Evolutionary conservation across 176 grass and related monocot genomes (phyloP).

Genomic region (Lolium perenne): DNA sequence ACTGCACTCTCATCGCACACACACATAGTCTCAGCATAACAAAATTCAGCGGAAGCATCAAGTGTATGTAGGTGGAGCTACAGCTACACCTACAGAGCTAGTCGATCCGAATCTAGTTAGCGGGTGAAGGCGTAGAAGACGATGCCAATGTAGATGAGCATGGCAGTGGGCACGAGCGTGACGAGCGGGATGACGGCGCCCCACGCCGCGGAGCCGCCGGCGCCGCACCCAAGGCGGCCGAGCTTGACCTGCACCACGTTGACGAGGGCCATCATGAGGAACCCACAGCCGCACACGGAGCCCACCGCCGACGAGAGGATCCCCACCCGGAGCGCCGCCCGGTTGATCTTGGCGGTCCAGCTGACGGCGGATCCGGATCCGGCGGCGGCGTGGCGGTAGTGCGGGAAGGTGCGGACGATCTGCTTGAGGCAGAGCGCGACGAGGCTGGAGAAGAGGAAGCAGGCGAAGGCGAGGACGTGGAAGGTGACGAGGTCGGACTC

Average conservation of each 20-base stretch:
- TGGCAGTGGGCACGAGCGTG: slow-evolving; percentile 71
- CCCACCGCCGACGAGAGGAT: slow-evolving; percentile 71
- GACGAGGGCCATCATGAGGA: slow-evolving; percentile 88
- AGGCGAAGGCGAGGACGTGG: slow-evolving; percentile 85
- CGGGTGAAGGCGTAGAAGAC: slow-evolving; percentile 40
- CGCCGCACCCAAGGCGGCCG: slow-evolving; percentile 69
- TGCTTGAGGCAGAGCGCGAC: slow-evolving; percentile 98
- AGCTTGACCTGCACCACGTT: slow-evolving; percentile 93
- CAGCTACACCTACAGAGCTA: neutral
- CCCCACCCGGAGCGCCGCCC: slow-evolving; percentile 64
- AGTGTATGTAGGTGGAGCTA: no score
- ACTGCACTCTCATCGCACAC: neutral
- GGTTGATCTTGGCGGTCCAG: slow-evolving; percentile 61
- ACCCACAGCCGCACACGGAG: slow-evolving; percentile 65
- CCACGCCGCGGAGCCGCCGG: slow-evolving; percentile 50
- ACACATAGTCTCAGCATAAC: neutral
- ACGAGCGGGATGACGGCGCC: slow-evolving; percentile 75
- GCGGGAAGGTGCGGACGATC: slow-evolving; percentile 63
- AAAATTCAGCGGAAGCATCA: neutral
- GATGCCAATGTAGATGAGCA: slow-evolving; percentile 78
- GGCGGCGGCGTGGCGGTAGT: neutral
- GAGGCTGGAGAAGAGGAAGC: slow-evolving; percentile 97
- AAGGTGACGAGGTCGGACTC: slow-evolving; percentile 79
- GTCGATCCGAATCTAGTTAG: neutral
- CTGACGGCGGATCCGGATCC: neutral